Conservation (phyloP, 225 moss, liverwort and hornwort genomes). For the Sphagnum tenellum region DNA sequence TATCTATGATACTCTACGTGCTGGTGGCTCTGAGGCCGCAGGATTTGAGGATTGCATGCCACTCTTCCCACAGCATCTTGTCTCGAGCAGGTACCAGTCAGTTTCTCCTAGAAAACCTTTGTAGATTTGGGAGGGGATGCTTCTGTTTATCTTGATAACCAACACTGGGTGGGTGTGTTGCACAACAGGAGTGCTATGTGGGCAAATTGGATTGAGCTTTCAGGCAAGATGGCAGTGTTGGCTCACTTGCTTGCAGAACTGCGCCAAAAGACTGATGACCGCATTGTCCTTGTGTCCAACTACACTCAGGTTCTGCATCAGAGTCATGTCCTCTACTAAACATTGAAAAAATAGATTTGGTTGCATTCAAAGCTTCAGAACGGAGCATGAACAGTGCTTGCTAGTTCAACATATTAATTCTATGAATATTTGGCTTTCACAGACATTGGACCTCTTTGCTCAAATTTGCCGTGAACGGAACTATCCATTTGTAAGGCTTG, state of each 20-base stretch:
- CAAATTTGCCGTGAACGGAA: slow-evolving; percentile 87
- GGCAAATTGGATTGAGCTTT: slow-evolving; percentile 70
- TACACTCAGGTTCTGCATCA: slow-evolving; percentile 67
- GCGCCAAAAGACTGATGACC: slow-evolving; percentile 86
- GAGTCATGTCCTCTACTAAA: too few relatives aligned
- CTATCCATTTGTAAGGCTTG: slow-evolving; percentile 86
- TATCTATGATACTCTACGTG: slow-evolving; percentile 84
- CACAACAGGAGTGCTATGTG: slow-evolving; percentile 25
- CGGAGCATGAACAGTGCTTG: too few relatives aligned
- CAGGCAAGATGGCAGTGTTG: slow-evolving; percentile 93
- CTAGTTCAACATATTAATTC: too few relatives aligned
- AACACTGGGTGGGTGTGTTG: too few relatives aligned
- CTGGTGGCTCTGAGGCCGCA: slow-evolving; percentile 90
- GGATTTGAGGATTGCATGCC: slow-evolving; percentile 88
- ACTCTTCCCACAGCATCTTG: slow-evolving; percentile 70
- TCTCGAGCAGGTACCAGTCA: slow-evolving; percentile 52
- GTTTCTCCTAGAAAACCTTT: neutral
- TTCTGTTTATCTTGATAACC: too few relatives aligned
- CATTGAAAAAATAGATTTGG: too few relatives aligned
- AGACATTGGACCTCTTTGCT: slow-evolving; percentile 93
- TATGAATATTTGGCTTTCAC: neutral
- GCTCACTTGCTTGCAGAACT: slow-evolving; percentile 81
- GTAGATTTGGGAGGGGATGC: too few relatives aligned
- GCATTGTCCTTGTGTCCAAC: slow-evolving; percentile 95
- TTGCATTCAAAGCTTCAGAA: too few relatives aligned